Conservation (phyloP, 352 stramenopile species). For the Phytophthora europaea region DNA sequence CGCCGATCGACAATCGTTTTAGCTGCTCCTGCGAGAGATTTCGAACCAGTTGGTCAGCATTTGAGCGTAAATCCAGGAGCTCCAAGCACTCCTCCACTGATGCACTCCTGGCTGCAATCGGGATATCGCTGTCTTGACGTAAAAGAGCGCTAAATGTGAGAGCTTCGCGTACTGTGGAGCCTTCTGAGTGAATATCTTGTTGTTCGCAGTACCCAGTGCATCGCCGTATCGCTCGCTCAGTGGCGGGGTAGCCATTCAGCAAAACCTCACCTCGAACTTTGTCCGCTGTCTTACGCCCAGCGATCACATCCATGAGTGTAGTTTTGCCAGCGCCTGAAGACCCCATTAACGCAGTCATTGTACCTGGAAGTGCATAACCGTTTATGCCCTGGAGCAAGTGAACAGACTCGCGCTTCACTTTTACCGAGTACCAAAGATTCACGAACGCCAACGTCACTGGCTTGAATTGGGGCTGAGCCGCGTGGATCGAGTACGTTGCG, state of each 20-base stretch:
- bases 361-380: neutral
- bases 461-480: neutral
- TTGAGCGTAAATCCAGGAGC: neutral
- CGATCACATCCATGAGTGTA: neutral
- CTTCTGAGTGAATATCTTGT: neutral
- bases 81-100: neutral
- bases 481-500: neutral
- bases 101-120: neutral
- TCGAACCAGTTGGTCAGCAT: neutral
- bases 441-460: neutral
- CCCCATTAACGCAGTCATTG: neutral
- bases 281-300: neutral
- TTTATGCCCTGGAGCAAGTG: neutral
- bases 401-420: neutral
- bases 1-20: neutral
- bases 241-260: neutral
- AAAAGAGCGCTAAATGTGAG: neutral
- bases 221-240: neutral
- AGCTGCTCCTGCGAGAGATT: neutral
- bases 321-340: neutral
- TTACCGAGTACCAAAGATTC: slow-evolving; percentile 1
- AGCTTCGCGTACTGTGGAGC: neutral
- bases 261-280: neutral
- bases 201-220: slow-evolving; percentile 1
- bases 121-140: neutral